Conservation (phyloP, 2,329 filamentous ascomycete species). For the Nothopassalora personata region DNA sequence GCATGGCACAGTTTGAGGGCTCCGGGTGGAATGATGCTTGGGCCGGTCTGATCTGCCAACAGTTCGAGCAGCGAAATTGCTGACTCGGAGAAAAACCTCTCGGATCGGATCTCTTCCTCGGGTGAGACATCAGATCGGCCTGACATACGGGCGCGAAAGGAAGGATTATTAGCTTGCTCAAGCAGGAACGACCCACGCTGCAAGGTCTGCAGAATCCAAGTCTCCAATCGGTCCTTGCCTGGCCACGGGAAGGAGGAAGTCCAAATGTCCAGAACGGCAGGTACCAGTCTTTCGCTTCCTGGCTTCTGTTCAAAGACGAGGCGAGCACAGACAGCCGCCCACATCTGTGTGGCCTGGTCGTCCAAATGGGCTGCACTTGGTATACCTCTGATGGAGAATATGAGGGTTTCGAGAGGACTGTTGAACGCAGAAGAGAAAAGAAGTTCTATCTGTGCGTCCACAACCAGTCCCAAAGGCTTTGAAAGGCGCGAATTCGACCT, state of each 20-base stretch:
- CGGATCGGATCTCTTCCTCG: slow-evolving; percentile 74
- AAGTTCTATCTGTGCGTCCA: slow-evolving; percentile 26
- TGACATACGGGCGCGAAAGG: slow-evolving; percentile 61
- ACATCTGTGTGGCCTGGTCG: slow-evolving; percentile 76
- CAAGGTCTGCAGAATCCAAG: slow-evolving; percentile 90
- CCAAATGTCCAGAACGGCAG: slow-evolving; percentile 83
- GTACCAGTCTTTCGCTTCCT: slow-evolving; percentile 73
- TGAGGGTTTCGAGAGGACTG: slow-evolving; percentile 27
- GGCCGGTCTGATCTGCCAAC: slow-evolving; percentile 71
- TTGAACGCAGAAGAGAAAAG: slow-evolving; percentile 21
- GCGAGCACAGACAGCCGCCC: slow-evolving; percentile 81
- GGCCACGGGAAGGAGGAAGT: slow-evolving; percentile 83
- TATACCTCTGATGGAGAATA: slow-evolving; percentile 39
- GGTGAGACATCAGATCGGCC: slow-evolving; percentile 62
- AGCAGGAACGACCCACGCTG: slow-evolving; percentile 88
- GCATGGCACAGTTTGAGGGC: slow-evolving; percentile 79
- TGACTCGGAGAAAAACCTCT: slow-evolving; percentile 82
- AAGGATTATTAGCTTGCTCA: slow-evolving; percentile 75
- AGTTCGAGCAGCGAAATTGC: slow-evolving; percentile 78
- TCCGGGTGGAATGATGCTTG: slow-evolving; percentile 78
- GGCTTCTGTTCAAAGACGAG: slow-evolving; percentile 73
- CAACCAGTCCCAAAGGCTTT: slow-evolving; percentile 25
- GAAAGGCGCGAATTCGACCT: slow-evolving; percentile 41
- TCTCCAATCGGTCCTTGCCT: slow-evolving; percentile 81
- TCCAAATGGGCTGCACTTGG: slow-evolving; percentile 49